Percentiles rank a stretch among this genome's conserved stretches.
These are phyloP conservation scores for Trichothecium sympodiale DNA, from an alignment of 2,329 filamentous ascomycete species.

Conservation along the genomic window DNA sequence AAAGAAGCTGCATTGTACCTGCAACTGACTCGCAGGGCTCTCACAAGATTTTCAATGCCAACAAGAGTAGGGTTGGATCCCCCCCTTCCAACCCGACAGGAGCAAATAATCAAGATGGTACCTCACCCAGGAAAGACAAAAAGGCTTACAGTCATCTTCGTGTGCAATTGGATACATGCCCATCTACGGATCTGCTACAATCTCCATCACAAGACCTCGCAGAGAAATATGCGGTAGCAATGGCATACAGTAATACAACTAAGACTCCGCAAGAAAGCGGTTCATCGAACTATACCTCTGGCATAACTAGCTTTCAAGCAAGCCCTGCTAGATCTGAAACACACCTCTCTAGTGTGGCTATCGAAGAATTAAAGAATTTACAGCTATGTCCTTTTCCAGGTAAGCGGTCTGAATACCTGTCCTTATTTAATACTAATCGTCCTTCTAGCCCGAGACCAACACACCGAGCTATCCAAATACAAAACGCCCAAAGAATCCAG, in stretches of 20 bases:
- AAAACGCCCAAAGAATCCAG: constrained; percentile 14
- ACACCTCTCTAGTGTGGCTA: constrained; percentile 16
- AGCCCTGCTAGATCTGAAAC: constrained; percentile 17
- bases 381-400: constrained; percentile 23
- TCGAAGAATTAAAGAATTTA: constrained; percentile 21
- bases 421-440: neutral
- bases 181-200: constrained; percentile 2
- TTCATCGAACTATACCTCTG: constrained; percentile 23
- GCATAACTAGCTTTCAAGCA: constrained; percentile 19
- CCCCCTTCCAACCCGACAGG: no score
- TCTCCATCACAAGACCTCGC: constrained; percentile 4
- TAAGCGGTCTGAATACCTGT: constrained; percentile 8
- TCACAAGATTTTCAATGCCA: no score
- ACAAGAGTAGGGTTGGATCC: no score
- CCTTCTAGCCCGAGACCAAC: neutral
- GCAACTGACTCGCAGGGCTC: no score
- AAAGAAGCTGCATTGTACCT: no score
- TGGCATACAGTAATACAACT: constrained; percentile 6
- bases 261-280: constrained; percentile 10
- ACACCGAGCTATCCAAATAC: neutral
- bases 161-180: neutral
- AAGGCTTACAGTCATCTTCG: no score
- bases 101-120: no score
- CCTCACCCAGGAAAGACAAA: no score
- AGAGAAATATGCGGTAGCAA: constrained; percentile 7